Conservation (phyloP, 2,329 filamentous ascomycete species). For the Exophiala viscosa region DNA sequence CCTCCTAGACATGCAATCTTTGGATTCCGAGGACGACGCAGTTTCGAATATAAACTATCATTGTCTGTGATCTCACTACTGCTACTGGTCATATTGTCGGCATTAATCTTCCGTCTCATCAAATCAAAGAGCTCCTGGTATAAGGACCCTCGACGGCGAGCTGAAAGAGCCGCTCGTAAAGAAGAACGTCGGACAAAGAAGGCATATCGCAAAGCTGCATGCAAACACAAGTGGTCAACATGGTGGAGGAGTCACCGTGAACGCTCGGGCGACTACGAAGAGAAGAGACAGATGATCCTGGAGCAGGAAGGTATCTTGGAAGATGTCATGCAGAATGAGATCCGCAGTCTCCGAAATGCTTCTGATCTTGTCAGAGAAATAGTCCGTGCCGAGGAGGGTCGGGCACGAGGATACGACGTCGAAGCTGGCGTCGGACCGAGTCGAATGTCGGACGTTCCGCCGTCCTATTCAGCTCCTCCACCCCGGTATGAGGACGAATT, state of each 20-base stretch:
- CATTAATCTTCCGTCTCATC: conserved; percentile 43
- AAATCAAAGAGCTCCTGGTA: conserved; percentile 41
- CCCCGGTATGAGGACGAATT: conserved; percentile 42
- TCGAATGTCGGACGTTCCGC: conserved; percentile 16
- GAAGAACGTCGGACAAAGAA: conserved; percentile 53
- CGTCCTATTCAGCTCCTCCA: conserved; percentile 31
- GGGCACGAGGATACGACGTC: conserved; percentile 16
- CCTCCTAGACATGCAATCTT: background rate
- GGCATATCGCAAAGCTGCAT: conserved; percentile 53
- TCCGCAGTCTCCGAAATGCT: conserved; percentile 50
- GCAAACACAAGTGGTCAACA: conserved; percentile 48
- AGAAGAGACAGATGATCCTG: conserved; percentile 49
- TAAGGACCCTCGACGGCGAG: conserved; percentile 48
- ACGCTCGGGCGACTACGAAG: conserved; percentile 45
- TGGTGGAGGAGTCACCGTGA: conserved; percentile 45
- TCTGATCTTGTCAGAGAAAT: conserved; percentile 52
- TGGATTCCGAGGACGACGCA: background rate
- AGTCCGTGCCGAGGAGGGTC: conserved; percentile 39
- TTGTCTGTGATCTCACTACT: conserved; percentile 38
- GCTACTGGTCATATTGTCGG: conserved; percentile 38
- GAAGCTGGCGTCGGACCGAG: conserved; percentile 25
- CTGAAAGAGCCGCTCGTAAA: conserved; percentile 50
- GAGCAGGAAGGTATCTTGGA: conserved; percentile 46
- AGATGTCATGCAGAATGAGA: conserved; percentile 47
- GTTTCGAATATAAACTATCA: conserved; percentile 6